Base-by-base conservation (phyloP, 345 rosid species). In the Eucalyptus erythrocorys region DNA sequence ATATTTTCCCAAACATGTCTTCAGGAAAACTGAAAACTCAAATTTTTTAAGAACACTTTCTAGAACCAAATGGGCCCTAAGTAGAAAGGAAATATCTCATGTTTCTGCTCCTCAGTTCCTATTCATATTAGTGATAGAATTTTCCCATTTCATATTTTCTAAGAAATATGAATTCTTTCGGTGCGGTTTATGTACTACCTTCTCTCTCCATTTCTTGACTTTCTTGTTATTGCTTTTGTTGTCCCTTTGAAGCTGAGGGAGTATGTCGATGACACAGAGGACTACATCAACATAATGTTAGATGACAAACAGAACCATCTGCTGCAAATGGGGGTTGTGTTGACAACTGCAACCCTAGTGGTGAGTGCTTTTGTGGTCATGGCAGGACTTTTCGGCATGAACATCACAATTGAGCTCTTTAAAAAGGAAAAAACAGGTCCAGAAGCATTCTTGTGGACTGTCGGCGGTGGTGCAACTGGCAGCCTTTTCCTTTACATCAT, bases 281-380 rank as follows among this genome's bases (percentile, higher is more conserved):
- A 96, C 88, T 96, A 96, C 95, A 95, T 97, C 89, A 98, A 98
- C 95, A 97, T 97, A 90, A 96, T 96, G 99, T 91, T 98, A 81
- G 99, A 97, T 87, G 99, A 96, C 94, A 97, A 97, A 92, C 98
- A 98, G 92, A 98, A 98, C 91, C 98, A 98, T 91, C 96, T 97
- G 48, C 94, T 98, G 90, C 98, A 94, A 91, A 98, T 97, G 98
- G 99, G 99, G 13, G 98, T 97, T 89, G 94, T 97, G 97, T 88
- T 98, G 91, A 94, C 98, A 8, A 96, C 99, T 13, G 99, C 99
- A 27, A 98, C 98, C 4, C 95, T 98, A 1, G 96, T 97, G 85
- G 85, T 96, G 88, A 94, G 95, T 81, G 94, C 93, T 24, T 96
- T 95, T 55, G 92, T 98, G 6, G 98, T 93, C 0, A 93, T 98